Percentiles rank a stretch among this genome's conserved stretches.
phyloP scores from a whole-genome alignment of 768 basidiomycete genomes.

The Vararia minispora region DNA sequence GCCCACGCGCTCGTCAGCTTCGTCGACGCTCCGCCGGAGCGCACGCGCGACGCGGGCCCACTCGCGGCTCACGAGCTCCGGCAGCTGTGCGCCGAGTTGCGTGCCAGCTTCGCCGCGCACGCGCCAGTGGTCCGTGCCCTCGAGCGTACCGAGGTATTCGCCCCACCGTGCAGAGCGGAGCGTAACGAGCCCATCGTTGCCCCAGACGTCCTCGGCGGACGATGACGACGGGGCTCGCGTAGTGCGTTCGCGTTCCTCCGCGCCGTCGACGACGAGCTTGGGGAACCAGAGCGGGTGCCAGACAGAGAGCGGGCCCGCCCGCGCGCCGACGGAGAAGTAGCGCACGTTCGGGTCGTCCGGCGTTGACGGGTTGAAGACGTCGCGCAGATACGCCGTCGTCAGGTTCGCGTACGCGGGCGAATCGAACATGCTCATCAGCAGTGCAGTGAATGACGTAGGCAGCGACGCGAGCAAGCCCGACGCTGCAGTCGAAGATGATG shows the following conservation, averaged over 20 bases:
- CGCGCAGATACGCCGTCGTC: slow-evolving; percentile 70
- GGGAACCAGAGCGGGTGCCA: slow-evolving; percentile 98
- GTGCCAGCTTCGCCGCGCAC: slow-evolving; percentile 80
- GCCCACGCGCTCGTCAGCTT: slow-evolving; percentile 7
- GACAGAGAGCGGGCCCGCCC: slow-evolving; percentile 51
- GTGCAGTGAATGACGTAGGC: slow-evolving; percentile 76
- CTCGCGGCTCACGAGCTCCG: slow-evolving; percentile 35
- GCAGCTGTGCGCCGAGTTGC: slow-evolving; percentile 52
- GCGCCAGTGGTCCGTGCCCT: slow-evolving; percentile 95
- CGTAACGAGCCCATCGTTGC: slow-evolving; percentile 88
- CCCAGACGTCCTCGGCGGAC: slow-evolving; percentile 46
- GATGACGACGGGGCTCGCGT: slow-evolving; percentile 16
- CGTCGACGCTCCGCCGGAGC: slow-evolving; percentile 16
- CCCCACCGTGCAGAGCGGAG: slow-evolving; percentile 95
- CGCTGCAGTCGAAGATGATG: neutral
- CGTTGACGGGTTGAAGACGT: slow-evolving; percentile 72
- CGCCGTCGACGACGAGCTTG: slow-evolving; percentile 85
- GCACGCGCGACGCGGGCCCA: slow-evolving; percentile 46
- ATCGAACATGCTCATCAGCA: slow-evolving; percentile 82
- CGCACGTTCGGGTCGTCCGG: slow-evolving; percentile 75
- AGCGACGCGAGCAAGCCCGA: slow-evolving; percentile 47
- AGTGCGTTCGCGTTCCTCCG: slow-evolving; percentile 48
- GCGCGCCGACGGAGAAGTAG: slow-evolving; percentile 86
- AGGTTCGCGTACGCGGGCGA: slow-evolving; percentile 95
- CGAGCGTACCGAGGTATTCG: slow-evolving; percentile 83